phyloP scores from a whole-genome alignment of 108 stramenopile species.

The Schizochytrium sp. region DNA sequence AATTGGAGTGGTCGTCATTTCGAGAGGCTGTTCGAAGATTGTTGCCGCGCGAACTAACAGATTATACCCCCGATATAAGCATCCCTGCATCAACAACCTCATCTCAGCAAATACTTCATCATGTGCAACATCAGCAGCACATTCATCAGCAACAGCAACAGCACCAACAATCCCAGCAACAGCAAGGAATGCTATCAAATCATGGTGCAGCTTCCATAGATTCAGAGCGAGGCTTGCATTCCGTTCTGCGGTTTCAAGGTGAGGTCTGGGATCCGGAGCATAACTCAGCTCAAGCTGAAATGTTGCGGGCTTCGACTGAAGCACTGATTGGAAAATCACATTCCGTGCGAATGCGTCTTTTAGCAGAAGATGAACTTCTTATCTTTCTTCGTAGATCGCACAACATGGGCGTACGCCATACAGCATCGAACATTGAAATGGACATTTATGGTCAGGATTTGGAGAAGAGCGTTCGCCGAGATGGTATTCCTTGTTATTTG shows the following conservation, averaged over 20 bases:
- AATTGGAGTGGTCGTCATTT: not conserved
- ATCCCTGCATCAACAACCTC: no score
- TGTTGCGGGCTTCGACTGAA: not conserved
- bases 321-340: not conserved
- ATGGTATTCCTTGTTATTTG: conserved; percentile 4
- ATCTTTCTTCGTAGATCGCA: not conserved
- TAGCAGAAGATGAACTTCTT: not conserved
- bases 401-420: not conserved
- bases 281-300: not conserved
- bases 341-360: not conserved
- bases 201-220: no score
- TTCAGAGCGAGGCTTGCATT: not conserved
- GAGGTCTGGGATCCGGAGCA: not conserved
- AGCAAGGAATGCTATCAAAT: no score
- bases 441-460: not conserved
- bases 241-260: not conserved
- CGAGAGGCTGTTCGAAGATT: not conserved
- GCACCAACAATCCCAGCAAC: no score
- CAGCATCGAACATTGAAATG: conserved; percentile 18
- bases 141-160: no score
- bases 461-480: not conserved
- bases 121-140: no score
- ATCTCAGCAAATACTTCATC: no score
- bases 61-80: no score
- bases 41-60: no score